Base-by-base conservation (phyloP, 805 yeast species). In the Wickerhamiella occidentalis region DNA sequence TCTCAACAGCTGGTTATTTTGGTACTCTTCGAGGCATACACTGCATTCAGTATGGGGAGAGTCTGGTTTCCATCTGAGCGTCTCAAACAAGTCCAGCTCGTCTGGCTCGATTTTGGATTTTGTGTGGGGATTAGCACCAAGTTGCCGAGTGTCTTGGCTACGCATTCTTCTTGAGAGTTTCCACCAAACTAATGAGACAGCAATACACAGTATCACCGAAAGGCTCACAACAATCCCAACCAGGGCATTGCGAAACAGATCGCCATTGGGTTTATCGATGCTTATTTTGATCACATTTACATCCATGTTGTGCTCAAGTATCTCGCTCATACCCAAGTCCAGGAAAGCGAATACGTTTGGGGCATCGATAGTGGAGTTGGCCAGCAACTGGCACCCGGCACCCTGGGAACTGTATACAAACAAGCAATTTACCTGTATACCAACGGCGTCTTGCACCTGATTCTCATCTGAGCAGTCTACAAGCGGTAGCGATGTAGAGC, bases 21-120 rank as follows among this genome's bases (percentile, higher is more conserved):
- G 78, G 51, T 81, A 74, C 7, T 68, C 64, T 40, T 85, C 94
- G 47, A 85, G 72, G 64, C 95, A 85, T 54, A 85, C 83, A 11
- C 92, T 86, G 69, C 95, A 85, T 1, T 71, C 36, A 4, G 38
- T 33, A 11, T 33, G 15, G 4, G 38, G 30, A 3, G 18, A 22
- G 17, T 22, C 22, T 22, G 36, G 29, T n/a, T 15, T 19, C 15
- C 40, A 33, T 13, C 6, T 22, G 30, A 44, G 22, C 21, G 47
- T 44, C 21, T 30, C 40, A 23, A 44, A 44, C 30, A n/a, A 9
- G 13, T 44, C 40, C 19, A 44, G 17, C 29, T 42, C 46, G 3
- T 6, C 7, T 15, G 22, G 25, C 26, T 26, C 12, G 37, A 18
- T 17, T 18, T 30, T 18, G 23, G 18, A 25, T 15, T 26, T 21